Base-by-base conservation (phyloP, 352 stramenopile genomes). In the Phytophthora pini region DNA sequence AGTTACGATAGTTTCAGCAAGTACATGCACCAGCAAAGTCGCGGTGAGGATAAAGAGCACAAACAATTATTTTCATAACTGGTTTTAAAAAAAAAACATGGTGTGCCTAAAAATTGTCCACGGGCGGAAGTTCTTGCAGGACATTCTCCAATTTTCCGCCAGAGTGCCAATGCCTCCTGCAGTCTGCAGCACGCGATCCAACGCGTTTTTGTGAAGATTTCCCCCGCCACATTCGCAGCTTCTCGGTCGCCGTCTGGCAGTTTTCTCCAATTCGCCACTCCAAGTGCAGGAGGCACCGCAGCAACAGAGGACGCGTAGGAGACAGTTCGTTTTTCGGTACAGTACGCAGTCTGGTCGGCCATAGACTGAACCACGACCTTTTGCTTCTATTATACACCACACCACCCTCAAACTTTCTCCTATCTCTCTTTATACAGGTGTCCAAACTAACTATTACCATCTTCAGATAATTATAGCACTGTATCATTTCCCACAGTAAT, bases 301-400 rank as follows among this genome's bases (percentile, higher is more conserved):
- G n/a, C 22, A 31, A 38, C 34, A 26, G 44, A 46, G 40, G 41
- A 44, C 41, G 54, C 41, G 43, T 31, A 66, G 56, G 56, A 67
- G 48, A 70, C 62, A 70, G 62, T 66, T 70, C 62, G 32, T 51
- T 65, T 51, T 65, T 54, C 46, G 11, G 40, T 65, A 53, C 47
- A 38, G 50, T 52, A 55, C 41, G 45, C 41, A 38, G 50, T 60
- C 59, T 67, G 32, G 59, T 61, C 27, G 22, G 15, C 22, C 45
- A 68, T 54, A 63, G 49, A 56, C 44, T 40, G 45, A 56, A 47
- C 58, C 22, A 43, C 45, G 27, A 56, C 27, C n/a, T 63, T 27
- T 68, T 68, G 34, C 43, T 68, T 56, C 55, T 45, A 65, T 29
- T 65, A 65, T 65, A 27, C 17, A 4, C 34, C 26, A 20, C 17